A percentile compares a stretch with the other conserved stretches of the same genome.
These are phyloP conservation scores for Ustilago nuda DNA, from an alignment of 1,284 basidiomycete genomes.

Conservation along the genomic window DNA sequence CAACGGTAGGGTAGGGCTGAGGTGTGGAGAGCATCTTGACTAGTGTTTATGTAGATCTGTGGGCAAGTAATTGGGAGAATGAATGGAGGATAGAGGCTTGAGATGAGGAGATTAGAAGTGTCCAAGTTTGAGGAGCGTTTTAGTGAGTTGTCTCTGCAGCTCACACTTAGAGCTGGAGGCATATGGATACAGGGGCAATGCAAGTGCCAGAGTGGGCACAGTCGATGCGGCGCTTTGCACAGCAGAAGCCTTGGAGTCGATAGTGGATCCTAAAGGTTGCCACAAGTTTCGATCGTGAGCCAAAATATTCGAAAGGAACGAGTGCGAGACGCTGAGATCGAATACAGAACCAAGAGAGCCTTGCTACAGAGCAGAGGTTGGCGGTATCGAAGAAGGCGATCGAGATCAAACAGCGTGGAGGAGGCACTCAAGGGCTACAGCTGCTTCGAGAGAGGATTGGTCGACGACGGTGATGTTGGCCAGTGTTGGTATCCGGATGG, in stretches of 20 bases:
- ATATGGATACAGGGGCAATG: conserved; percentile 22
- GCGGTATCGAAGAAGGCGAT: background rate
- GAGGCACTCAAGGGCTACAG: background rate
- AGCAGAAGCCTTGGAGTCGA: background rate
- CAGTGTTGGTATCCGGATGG: conserved; percentile 6
- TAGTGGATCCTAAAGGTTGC: background rate
- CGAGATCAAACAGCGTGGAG: background rate
- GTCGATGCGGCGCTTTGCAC: background rate
- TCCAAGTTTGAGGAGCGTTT: conserved; percentile 7
- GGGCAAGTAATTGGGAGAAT: background rate
- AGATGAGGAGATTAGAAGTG: conserved; percentile 8
- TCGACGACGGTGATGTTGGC: background rate
- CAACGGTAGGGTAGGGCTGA: conserved; percentile 65
- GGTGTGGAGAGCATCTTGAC: conserved; percentile 67
- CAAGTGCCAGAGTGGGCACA: background rate
- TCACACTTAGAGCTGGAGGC: conserved; percentile 22
- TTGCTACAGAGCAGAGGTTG: background rate
- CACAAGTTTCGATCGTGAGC: background rate
- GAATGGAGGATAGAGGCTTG: background rate
- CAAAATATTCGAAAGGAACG: background rate
- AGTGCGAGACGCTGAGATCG: background rate
- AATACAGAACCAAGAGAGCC: background rate
- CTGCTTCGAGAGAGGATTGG: background rate
- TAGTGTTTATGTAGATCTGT: conserved; percentile 15
- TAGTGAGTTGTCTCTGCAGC: conserved; percentile 29